Base-by-base conservation (phyloP, 2,329 filamentous ascomycete species). In the Madurella mycetomatis region DNA sequence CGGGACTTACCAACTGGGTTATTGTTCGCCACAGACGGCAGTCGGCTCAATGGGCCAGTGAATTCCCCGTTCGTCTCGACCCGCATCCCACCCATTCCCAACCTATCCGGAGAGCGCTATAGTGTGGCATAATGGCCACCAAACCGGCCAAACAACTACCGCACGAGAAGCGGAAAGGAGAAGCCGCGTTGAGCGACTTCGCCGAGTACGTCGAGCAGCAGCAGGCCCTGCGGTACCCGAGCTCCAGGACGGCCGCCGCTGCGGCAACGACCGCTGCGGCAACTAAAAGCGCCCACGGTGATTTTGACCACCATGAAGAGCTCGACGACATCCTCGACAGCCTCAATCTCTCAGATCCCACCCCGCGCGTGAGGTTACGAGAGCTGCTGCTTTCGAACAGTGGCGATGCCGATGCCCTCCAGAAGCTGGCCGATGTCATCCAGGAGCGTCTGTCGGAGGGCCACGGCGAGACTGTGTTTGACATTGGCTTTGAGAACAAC, bases 121-220 rank as follows among this genome's bases (percentile, higher is more conserved):
- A 13, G 4, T 5, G 32, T 8, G 12, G 2, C 32, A 16, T 31
- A 57, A 86, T 85, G 82, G 72, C 81, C 42, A 73, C 66, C 53
- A 82, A 78, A 73, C 64, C 73, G 63, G 69, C 72, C 55, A 88
- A 86, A 70, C 80, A 85, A 66, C 81, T 85, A 55, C 80, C 83
- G 41, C 85, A 90, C 66, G 92, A 96, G 72, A 83, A 88, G 71
- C 86, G 90, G 63, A 90, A 89, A 74, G 91, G 91, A 63, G 92
- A 96, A 75, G 84, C 88, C 57, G 92, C 92, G 12, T 80, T 99
- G 53, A 94, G 88, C 75, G 94, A 97, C 65, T 99, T 99, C 69
- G 91, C 92, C 70, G 94, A 99, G 66, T 97, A 96, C 66, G 94
- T 96, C 61, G 91, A 97, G 71, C 88, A 91, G 69, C 92, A 97